Base-by-base conservation (phyloP, 352 stramenopile genomes). In the Globisporangium solare region DNA sequence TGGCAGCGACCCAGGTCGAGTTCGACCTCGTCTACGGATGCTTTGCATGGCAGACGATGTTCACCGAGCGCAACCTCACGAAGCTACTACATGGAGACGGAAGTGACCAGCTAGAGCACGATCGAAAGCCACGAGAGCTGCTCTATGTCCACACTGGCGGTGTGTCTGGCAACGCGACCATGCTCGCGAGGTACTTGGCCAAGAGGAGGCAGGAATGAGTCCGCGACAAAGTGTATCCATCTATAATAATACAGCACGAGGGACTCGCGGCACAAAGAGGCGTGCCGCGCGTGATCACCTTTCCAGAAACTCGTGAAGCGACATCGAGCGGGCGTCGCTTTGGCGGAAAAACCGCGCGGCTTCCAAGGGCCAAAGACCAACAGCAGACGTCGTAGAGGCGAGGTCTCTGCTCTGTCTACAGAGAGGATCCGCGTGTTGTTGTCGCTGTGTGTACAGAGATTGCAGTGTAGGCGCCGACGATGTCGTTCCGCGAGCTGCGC, bases 401-500 rank as follows among this genome's bases (percentile, higher is more conserved):
- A 21, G 27, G 10, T 7, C 27, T 35, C 4, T n/a, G n/a, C n/a
- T 35, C 5, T 35, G 27, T 35, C 27, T 35, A 35, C 27, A 35
- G 27, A 35, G 27, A 35, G 10, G 27, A 35, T 6, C 27, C 27
- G n/a, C n/a, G 27, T 35, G 27, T 35, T 35, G 27, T 35, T 35
- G 27, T 35, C 27, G 27, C 10, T 35, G 27, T 35, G 27, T 35
- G 27, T 10, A 35, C 7, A 35, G 27, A 35, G 39, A 15, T 42
- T 42, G 14, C 37, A 42, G 37, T 12, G 39, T 15, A 43, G 12
- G 10, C 27, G 27, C 7, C 39, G 11, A 52, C 39, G 27, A 92
- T 95, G 83, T 92, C 81, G 67, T 95, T 91, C 70, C 83, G 83
- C 14, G 85, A 95, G 67, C 71, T 92, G 60, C 79, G 85, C 51